Conservation (phyloP, 1,139 yeast species). For the Debaryomyces psychrophilus region DNA sequence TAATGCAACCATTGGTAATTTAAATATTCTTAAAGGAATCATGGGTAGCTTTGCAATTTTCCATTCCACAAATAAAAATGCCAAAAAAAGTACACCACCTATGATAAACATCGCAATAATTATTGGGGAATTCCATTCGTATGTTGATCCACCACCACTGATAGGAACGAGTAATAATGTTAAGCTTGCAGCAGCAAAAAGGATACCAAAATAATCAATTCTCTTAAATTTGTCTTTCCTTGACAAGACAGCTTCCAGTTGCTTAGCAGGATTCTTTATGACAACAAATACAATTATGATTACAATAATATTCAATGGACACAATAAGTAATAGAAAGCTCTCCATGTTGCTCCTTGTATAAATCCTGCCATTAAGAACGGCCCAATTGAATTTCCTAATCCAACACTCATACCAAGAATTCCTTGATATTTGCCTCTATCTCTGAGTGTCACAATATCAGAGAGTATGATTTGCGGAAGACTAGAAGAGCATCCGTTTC, state of each 20-base stretch:
- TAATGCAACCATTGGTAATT: conserved; percentile 38
- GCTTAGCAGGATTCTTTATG: conserved; percentile 23
- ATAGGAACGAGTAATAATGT: conserved; percentile 52
- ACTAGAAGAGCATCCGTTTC: conserved; percentile 48
- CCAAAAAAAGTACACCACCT: conserved; percentile 46
- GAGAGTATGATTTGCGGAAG: conserved; percentile 46
- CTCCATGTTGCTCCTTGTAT: conserved; percentile 52
- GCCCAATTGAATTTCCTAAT: conserved; percentile 59
- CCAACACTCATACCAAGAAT: conserved; percentile 57
- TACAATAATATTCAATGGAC: conserved; percentile 43
- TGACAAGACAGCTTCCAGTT: conserved; percentile 26
- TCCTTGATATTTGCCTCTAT: conserved; percentile 51
- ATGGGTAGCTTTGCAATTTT: conserved; percentile 55
- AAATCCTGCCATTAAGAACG: conserved; percentile 57
- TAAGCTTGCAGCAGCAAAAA: conserved; percentile 47
- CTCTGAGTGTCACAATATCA: conserved; percentile 45
- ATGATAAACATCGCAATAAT: conserved; percentile 51
- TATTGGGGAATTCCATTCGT: conserved; percentile 51
- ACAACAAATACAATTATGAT: conserved; percentile 30
- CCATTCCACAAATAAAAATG: conserved; percentile 52
- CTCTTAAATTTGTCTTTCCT: conserved; percentile 38
- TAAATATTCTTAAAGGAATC: conserved; percentile 56
- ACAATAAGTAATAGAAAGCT: conserved; percentile 49
- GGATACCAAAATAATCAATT: conserved; percentile 53
- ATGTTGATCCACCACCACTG: conserved; percentile 60